phyloP scores from a whole-genome alignment of 2,329 filamentous ascomycete genomes.

The Penicillium corylophilum region DNA sequence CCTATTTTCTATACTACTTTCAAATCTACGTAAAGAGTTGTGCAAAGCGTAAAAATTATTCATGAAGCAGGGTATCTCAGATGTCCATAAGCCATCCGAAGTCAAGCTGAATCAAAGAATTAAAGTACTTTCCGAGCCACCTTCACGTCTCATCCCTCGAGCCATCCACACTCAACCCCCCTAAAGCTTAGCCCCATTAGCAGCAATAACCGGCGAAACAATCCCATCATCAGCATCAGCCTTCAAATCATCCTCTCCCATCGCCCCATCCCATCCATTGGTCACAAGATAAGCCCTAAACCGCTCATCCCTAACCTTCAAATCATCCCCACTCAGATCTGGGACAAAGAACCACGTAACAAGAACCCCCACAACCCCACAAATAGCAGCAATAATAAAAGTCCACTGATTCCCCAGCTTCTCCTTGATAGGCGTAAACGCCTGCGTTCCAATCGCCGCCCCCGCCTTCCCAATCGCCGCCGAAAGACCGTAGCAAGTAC shows the following conservation, averaged over 20 bases:
- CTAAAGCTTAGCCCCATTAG: background rate
- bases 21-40: background rate
- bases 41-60: background rate
- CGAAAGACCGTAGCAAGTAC: slow-evolving; percentile 53
- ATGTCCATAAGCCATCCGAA: background rate
- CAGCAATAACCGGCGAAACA: background rate
- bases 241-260: slow-evolving; percentile 44
- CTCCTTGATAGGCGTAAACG: slow-evolving; percentile 49
- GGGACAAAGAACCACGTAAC: slow-evolving; percentile 52
- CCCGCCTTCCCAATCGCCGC: slow-evolving; percentile 54
- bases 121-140: too few species aligned
- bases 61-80: background rate
- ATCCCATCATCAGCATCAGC: slow-evolving; percentile 32
- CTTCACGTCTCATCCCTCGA: too few species aligned
- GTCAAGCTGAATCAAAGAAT: background rate
- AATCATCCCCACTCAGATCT: slow-evolving; percentile 47
- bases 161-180: background rate
- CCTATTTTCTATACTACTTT: background rate
- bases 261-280: slow-evolving; percentile 50
- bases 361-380: slow-evolving; percentile 48
- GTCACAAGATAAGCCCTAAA: slow-evolving; percentile 47
- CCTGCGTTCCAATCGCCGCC: slow-evolving; percentile 53
- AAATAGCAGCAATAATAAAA: slow-evolving; percentile 54
- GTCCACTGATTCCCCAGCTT: slow-evolving; percentile 52
- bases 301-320: slow-evolving; percentile 44